Evolutionary conservation across 441 rosid genomes (phyloP), one percentile per base, ranked within the genome.

Genomic region (Gossypium armourianum): DNA sequence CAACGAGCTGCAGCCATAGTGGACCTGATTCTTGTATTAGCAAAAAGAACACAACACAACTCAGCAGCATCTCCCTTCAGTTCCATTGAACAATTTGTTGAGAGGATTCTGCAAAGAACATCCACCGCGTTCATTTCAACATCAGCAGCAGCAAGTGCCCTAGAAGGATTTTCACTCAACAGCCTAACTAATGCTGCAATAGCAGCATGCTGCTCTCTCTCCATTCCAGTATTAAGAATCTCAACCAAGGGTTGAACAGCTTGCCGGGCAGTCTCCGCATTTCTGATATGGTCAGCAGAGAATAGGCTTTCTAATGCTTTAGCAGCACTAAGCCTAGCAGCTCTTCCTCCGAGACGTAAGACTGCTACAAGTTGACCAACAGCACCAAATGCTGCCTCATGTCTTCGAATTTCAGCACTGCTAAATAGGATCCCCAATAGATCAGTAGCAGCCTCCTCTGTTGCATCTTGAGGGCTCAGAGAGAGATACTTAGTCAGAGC

Each of bases 21-120:
- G 73, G 99, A 93, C 82, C 99, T 88, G 71, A 93, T 90, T 82
- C 92, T 86, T 59, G 93, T 87, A 77, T 93, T 96, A 72, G 89
- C 92, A 79, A 96, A 96, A 75, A 96, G 90, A 82, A 96, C 99
- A 81, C 89, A 85, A 62, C 99, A 96, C 74, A 96, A 78, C 84
- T 96, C 99, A 40, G 99, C 99, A 70, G 99, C 98, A 87, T 96
- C 97, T 70, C 97, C 98, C 78, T 96, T 96, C 78, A 96, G 86
- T 76, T 93, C 99, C 90, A 86, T 84, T 20, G 99, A 86, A 80
- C 90, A 88, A 80, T 90, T 85, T 71, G 97, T 90, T 72, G 96
- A 93, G 63, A 96, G 98, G 78, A 96, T 96, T 83, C 90, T 84
- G 86, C 98, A 96, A 75, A 96, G 98, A 50, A 96, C 97, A 80